Evolutionary conservation across 108 stramenopile genomes (phyloP), one percentile per base, ranked within the genome.

Genomic region (Nitzschia putrida): DNA sequence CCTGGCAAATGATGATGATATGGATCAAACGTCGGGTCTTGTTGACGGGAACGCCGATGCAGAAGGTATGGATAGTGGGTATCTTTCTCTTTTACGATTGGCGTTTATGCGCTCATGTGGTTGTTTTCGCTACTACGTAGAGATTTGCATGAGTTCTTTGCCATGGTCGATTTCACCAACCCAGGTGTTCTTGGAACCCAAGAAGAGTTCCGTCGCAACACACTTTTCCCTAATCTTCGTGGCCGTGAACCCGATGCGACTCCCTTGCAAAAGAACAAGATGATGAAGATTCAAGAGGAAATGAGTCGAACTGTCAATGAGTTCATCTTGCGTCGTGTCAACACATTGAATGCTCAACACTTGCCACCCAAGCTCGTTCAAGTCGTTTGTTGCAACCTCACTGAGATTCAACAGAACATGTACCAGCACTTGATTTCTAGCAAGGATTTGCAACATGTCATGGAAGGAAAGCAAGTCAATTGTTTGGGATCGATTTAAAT

Each of bases 291-390:
- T 39, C 97, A 97, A 71, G 80, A 90, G 44, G 92, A 97, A 38
- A 94, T 99, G 92, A 88, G 86, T 16, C 54, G 74, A 22, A 88
- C 81, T 49, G 96, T 97, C 69, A 98, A 99, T 77, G 84, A 95
- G 38, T 99, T 99, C 73, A 98, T 99, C 66, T 73, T 99, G 57
- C 78, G 97, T 8, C 84, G 98, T n/a, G 83, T 96, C 68, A 99
- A 99, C 76, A 95, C 94, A 2, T 74, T 99, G 44, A 97, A 98
- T 77, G 97, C 98, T 9, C 74, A 99, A 77, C 97, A 98, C 73
- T 82, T 99, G 52, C 98, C 98, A 53, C 97, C 98, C 47, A 99
- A 99, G 72, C 81, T 99, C 38, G 96, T 97, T 9, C 98, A 99
- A 79, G 96, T 99, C 47, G 97, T 99, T 16, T 97, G 97, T 72